A percentile compares a stretch with the other conserved stretches of the same genome.
phyloP scores from a whole-genome alignment of 768 basidiomycete genomes.

The Leccinum boreale region DNA sequence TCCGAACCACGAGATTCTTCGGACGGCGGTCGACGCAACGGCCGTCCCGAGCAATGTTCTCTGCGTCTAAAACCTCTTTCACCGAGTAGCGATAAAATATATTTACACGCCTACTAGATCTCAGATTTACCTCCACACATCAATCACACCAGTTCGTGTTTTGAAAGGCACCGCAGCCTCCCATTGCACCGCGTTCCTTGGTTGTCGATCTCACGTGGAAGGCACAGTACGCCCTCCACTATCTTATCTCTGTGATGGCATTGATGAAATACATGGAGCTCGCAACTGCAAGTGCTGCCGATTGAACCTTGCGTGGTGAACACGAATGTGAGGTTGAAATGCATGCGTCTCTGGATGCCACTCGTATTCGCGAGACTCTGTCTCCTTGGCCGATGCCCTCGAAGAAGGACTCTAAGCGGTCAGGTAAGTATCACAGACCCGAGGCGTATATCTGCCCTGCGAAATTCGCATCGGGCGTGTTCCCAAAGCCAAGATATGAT shows the following conservation, averaged over 20 bases:
- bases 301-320: neutral
- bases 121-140: constrained; percentile 21
- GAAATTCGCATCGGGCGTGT: neutral
- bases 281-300: neutral
- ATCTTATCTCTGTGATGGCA: constrained; percentile 21
- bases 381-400: constrained; percentile 26
- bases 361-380: constrained; percentile 34
- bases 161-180: constrained; percentile 5
- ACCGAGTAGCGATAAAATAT: constrained; percentile 13
- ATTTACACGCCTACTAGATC: constrained; percentile 21
- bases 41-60: constrained; percentile 22
- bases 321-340: constrained; percentile 23
- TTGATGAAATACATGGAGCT: constrained; percentile 25
- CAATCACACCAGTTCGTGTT: constrained; percentile 21
- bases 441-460: neutral
- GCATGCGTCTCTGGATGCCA: constrained; percentile 37
- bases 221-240: constrained; percentile 23
- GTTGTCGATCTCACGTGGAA: constrained; percentile 30
- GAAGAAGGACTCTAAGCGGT: constrained; percentile 33
- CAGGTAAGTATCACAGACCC: constrained; percentile 30
- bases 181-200: constrained; percentile 27
- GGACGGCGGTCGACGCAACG: constrained; percentile 9
- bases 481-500: constrained; percentile 43
- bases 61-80: constrained; percentile 20
- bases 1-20: constrained; percentile 25